Evolutionary conservation across 2,329 filamentous ascomycete genomes (phyloP).

Genomic region (Colletotrichum tabaci): DNA sequence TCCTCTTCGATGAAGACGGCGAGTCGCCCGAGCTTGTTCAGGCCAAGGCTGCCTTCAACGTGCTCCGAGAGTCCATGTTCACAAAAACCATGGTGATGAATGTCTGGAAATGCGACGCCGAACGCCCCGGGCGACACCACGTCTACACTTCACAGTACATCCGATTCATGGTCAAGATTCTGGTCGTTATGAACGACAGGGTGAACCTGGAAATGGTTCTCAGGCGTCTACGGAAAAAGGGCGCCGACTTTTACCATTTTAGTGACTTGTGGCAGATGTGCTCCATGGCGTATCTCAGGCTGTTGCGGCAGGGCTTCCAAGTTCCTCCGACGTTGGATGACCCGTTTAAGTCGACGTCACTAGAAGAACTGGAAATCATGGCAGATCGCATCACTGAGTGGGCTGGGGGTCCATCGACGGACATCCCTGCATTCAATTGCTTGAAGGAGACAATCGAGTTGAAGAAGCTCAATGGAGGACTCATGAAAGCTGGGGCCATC

Average conservation of each 20-base stretch:
- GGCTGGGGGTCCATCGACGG: constrained; percentile 58
- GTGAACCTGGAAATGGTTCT: constrained; percentile 83
- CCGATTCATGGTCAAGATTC: constrained; percentile 82
- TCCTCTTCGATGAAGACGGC: constrained; percentile 65
- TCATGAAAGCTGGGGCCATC: constrained; percentile 88
- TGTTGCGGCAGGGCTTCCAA: constrained; percentile 65
- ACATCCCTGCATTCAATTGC: constrained; percentile 64
- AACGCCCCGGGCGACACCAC: constrained; percentile 87
- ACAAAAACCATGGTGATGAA: constrained; percentile 96
- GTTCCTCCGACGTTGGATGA: constrained; percentile 66
- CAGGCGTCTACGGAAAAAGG: constrained; percentile 84
- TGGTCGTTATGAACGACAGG: constrained; percentile 83
- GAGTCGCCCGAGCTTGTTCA: constrained; percentile 67
- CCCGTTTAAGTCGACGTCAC: constrained; percentile 66
- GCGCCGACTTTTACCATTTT: constrained; percentile 80
- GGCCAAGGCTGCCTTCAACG: constrained; percentile 84
- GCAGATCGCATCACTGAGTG: constrained; percentile 70
- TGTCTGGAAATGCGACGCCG: constrained; percentile 94
- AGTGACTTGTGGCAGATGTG: constrained; percentile 72
- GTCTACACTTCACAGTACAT: constrained; percentile 93
- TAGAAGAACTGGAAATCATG: constrained; percentile 72
- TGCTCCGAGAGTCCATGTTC: constrained; percentile 81
- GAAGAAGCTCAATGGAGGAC: constrained; percentile 83
- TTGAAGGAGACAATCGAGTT: constrained; percentile 72
- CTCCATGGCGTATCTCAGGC: constrained; percentile 67